A percentile compares a stretch with the other conserved stretches of the same genome.
Conservation (phyloP, 2,329 filamentous ascomycete genomes). For the Dactylellina cionopaga region DNA sequence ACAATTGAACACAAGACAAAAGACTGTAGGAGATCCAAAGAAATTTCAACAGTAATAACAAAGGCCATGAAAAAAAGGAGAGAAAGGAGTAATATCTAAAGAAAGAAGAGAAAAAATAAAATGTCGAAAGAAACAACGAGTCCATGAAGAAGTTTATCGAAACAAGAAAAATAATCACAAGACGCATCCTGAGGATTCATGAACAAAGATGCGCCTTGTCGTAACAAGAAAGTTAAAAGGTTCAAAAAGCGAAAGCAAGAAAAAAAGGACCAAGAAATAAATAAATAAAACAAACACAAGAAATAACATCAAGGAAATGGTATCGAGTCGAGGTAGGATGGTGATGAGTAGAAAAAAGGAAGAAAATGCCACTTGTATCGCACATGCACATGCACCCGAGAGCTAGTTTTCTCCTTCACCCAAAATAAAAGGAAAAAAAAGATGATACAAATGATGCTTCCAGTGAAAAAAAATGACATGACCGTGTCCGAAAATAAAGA, state of each 20-base stretch:
- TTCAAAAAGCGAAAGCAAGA: neutral
- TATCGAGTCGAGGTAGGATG: constrained; percentile 30
- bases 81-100: constrained; percentile 31
- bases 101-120: constrained; percentile 13
- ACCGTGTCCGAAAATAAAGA: constrained; percentile 22
- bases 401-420: constrained; percentile 39
- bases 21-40: constrained; percentile 3
- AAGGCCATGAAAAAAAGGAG: constrained; percentile 28
- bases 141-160: constrained; percentile 39
- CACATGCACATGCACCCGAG: constrained; percentile 42
- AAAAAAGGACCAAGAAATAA: constrained; percentile 10
- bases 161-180: constrained; percentile 26
- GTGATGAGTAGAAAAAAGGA: constrained; percentile 7
- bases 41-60: no score
- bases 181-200: constrained; percentile 28
- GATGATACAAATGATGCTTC: no score
- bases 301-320: constrained; percentile 39
- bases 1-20: constrained; percentile 1
- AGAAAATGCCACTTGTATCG: constrained; percentile 32
- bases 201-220: constrained; percentile 10
- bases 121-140: neutral
- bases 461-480: constrained; percentile 27
- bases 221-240: neutral
- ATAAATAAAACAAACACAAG: neutral
- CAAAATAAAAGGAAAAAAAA: constrained; percentile 19